phyloP scores from a whole-genome alignment of 169 alveolate species.

The Hammondia hammondi region DNA sequence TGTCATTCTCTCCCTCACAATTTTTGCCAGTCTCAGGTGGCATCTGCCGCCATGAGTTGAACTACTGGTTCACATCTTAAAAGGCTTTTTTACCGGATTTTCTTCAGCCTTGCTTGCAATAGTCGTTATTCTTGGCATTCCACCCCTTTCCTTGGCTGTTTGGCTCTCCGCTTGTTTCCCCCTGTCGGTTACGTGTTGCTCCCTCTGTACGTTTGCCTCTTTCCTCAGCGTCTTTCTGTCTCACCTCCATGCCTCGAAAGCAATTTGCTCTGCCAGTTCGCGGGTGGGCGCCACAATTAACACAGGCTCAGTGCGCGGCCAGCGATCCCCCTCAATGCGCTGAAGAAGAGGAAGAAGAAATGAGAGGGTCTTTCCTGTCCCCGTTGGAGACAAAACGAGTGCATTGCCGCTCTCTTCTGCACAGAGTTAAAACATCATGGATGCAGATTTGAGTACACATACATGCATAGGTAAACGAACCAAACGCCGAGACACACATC shows the following conservation, averaged over 20 bases:
- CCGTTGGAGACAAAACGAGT: constrained; percentile 65
- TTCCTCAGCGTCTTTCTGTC: background rate
- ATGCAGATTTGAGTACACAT: too few relatives aligned
- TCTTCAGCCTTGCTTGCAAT: too few relatives aligned
- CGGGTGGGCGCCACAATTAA: constrained; percentile 90
- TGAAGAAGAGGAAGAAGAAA: constrained; percentile 77
- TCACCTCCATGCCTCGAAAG: constrained; percentile 50
- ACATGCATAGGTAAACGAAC: background rate
- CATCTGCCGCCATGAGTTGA: too few relatives aligned
- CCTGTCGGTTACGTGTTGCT: background rate
- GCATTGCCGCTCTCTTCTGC: background rate
- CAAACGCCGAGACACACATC: background rate
- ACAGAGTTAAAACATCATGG: background rate
- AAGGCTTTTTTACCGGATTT: too few relatives aligned
- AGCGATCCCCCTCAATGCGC: constrained; percentile 66
- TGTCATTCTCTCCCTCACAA: too few relatives aligned
- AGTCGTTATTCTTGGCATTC: too few relatives aligned
- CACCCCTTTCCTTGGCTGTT: too few relatives aligned
- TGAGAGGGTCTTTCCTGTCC: constrained; percentile 77
- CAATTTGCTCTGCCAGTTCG: constrained; percentile 91
- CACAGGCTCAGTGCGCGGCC: constrained; percentile 80
- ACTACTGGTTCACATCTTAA: too few relatives aligned
- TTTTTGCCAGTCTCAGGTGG: too few relatives aligned
- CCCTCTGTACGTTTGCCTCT: background rate
- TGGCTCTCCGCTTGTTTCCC: too few relatives aligned